Evolutionary conservation across 768 basidiomycete genomes (phyloP).

Genomic region (Terana coerulea): DNA sequence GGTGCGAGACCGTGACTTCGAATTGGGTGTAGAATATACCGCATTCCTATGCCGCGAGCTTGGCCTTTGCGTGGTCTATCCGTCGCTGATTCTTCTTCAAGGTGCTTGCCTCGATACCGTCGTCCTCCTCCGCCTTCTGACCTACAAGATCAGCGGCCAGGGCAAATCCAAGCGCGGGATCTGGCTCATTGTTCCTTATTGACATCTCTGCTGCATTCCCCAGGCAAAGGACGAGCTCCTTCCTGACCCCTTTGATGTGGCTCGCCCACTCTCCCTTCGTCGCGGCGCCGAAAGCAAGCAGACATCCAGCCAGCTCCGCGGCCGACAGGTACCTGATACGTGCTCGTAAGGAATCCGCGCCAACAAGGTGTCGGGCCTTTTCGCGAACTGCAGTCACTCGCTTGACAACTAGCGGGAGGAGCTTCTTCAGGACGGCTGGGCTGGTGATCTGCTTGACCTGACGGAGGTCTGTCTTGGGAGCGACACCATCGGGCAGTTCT

Average conservation of each 20-base stretch:
- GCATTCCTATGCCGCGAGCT: too few relatives aligned
- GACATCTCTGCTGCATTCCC: conserved; percentile 37
- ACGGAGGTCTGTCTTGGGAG: conserved; percentile 16
- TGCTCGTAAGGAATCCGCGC: not conserved
- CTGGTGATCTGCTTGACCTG: conserved; percentile 28
- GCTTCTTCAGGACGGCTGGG: conserved; percentile 21
- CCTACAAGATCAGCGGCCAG: too few relatives aligned
- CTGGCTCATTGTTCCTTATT: too few relatives aligned
- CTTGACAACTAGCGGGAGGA: conserved; percentile 22
- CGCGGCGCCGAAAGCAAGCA: conserved; percentile 27
- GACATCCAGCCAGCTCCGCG: conserved; percentile 30
- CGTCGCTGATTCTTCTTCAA: too few relatives aligned
- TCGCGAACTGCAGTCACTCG: conserved; percentile 19
- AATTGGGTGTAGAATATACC: too few relatives aligned
- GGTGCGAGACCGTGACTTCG: too few relatives aligned
- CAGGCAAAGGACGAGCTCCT: conserved; percentile 29
- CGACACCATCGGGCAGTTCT: conserved; percentile 21
- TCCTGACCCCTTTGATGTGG: conserved; percentile 23
- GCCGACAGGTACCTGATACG: conserved; percentile 5
- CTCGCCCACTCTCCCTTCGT: conserved; percentile 18
- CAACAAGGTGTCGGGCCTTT: not conserved
- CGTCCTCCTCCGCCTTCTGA: too few relatives aligned
- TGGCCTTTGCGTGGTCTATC: too few relatives aligned
- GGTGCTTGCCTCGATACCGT: too few relatives aligned
- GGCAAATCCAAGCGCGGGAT: too few relatives aligned